Base-by-base conservation (phyloP, 257 asterid genomes). In the Petunia axillaris region DNA sequence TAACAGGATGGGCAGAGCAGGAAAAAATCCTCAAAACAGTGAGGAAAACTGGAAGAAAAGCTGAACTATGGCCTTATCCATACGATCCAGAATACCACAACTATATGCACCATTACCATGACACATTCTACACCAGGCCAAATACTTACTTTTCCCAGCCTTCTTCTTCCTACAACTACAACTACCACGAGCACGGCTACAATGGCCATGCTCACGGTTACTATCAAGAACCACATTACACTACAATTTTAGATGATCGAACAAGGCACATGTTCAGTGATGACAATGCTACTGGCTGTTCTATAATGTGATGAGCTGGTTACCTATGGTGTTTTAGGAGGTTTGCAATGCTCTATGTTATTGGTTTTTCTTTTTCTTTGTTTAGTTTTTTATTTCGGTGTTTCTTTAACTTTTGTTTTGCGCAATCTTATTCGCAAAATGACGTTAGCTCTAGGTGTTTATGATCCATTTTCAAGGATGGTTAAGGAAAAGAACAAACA, bases 51-150 rank as follows among this genome's bases (percentile, higher is more conserved):
- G 98, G 96, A 60, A 85, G 90, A 57, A 84, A 6, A 39, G 95
- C 89, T 0, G 97, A 94, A 88, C 85, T 92, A 3, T 94, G 97
- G 97, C 97, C 98, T 40, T 90, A 60, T 59, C 98, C 95, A 1
- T 91, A 91, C 90, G 88, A 89, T 87, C 90, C 92, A 1, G 93
- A 89, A 81, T 86, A 86, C 86, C 90, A 90, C 25, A 86, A 82
- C 78, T 92, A 85, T 70, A 84, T 79, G 79, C 70, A 75, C 79
- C 80, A 79, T 13, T 92, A 92, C 86, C 87, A 87, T 63, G 85
- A 85, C 13, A 82, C 82, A 39, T 84, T 68, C 71, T 50, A 83
- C 50, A 63, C 80, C 44, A 81, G 59, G 64, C 88, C 86, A 0
- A 54, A 83, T 5, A 80, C 65, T 53, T 4, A 79, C 81, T 70